Conservation (phyloP, 169 alveolate genomes). For the Cryptosporidium felis region DNA sequence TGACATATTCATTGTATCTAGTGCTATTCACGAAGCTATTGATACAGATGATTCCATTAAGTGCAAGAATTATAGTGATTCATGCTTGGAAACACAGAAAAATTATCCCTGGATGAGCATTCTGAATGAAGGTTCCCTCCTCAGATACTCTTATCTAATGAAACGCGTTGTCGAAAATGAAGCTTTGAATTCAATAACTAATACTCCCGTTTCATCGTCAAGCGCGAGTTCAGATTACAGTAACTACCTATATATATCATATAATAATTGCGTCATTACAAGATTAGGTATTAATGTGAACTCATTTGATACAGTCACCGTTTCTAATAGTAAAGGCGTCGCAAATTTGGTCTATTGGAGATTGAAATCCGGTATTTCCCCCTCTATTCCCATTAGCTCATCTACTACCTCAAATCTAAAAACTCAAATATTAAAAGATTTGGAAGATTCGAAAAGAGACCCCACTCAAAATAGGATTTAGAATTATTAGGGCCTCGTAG, state of each 20-base stretch:
- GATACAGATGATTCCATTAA: neutral
- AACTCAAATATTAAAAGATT: no score
- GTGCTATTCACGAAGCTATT: neutral
- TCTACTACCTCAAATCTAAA: neutral
- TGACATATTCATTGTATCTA: conserved; percentile 16
- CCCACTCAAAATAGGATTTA: no score
- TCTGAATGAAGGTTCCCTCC: neutral
- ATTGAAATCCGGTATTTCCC: conserved; percentile 31
- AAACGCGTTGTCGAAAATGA: neutral
- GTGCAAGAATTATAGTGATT: conserved; percentile 2
- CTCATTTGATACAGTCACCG: neutral
- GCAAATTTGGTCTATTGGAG: conserved; percentile 41
- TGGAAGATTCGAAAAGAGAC: no score
- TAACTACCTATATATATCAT: conserved; percentile 37
- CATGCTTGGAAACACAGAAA: conserved; percentile 1
- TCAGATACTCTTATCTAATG: conserved; percentile 36
- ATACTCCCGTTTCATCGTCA: neutral
- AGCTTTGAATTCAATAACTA: neutral
- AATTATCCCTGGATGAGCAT: conserved; percentile 14
- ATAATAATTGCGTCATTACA: conserved; percentile 16
- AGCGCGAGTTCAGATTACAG: neutral
- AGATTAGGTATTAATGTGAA: neutral
- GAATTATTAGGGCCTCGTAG: no score
- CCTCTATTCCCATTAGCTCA: neutral
- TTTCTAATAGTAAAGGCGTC: neutral